Percentiles rank a stretch among this genome's conserved stretches.
Conservation (phyloP, 2,329 filamentous ascomycete genomes). For the Colletotrichum brevisporum region DNA sequence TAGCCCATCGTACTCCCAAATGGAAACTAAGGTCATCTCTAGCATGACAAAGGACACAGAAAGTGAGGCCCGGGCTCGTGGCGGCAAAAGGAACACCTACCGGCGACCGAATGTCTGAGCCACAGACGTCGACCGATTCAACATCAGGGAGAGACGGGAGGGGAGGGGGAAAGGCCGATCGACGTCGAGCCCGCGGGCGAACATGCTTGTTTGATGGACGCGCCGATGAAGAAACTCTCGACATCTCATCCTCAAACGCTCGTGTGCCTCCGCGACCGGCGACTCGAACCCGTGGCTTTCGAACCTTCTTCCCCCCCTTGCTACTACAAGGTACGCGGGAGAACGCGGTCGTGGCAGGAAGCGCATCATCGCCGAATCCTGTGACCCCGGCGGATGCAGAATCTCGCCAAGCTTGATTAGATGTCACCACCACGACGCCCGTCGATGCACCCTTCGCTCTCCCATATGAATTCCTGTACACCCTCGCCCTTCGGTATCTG, state of each 20-base stretch:
- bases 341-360: background rate
- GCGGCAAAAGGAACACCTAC: background rate
- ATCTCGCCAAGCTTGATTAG: constrained; percentile 21
- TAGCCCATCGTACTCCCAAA: constrained; percentile 4
- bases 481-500: background rate
- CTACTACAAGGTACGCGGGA: background rate
- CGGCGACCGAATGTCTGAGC: constrained; percentile 23
- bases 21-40: background rate
- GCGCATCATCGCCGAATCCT: constrained; percentile 4
- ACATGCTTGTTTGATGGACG: background rate
- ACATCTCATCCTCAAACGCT: background rate
- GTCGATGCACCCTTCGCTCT: background rate
- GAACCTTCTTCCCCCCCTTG: constrained; percentile 9
- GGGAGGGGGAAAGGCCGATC: background rate
- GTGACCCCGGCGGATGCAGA: constrained; percentile 3
- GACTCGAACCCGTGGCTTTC: background rate
- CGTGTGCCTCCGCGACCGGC: background rate
- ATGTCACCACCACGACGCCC: constrained; percentile 18
- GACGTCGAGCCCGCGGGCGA: background rate
- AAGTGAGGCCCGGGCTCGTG: background rate
- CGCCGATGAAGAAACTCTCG: constrained; percentile 12
- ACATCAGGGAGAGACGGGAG: constrained; percentile 17
- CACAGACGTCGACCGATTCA: constrained; percentile 28
- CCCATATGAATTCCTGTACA: background rate
- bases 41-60: background rate